Conservation (phyloP, 805 yeast species). For the Saturnispora saitoi region DNA sequence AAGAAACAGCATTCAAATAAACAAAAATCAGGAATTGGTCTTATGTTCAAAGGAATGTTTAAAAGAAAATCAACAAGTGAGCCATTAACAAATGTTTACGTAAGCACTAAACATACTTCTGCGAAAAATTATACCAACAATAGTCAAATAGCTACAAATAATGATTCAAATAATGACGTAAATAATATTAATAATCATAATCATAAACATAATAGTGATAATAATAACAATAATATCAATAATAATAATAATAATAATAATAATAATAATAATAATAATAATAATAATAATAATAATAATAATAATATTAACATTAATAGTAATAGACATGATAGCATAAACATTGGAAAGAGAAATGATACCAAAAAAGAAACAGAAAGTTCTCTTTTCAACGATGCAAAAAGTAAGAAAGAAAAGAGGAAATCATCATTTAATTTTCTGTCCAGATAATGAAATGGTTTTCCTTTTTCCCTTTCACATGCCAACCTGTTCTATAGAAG, state of each 20-base stretch:
- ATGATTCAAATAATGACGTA: too few relatives aligned
- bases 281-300: too few relatives aligned
- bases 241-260: not conserved
- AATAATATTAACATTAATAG: not conserved
- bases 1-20: not conserved
- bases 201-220: too few relatives aligned
- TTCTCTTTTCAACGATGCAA: not conserved
- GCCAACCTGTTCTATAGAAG: too few relatives aligned
- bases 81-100: not conserved
- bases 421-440: constrained; percentile 6
- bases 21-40: constrained; percentile 4
- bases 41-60: constrained; percentile 7
- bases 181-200: not conserved
- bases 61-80: constrained; percentile 1
- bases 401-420: constrained; percentile 2
- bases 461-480: not conserved
- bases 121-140: not conserved
- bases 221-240: not conserved
- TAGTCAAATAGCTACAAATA: not conserved
- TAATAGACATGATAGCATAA: not conserved
- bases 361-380: not conserved
- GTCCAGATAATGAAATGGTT: not conserved
- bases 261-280: too few relatives aligned
- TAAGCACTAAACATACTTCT: not conserved
- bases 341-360: not conserved